Evolutionary conservation across 73 alveolate species (phyloP), one percentile per base, ranked within the genome.

Genomic region (Tetrahymena thermophila): DNA sequence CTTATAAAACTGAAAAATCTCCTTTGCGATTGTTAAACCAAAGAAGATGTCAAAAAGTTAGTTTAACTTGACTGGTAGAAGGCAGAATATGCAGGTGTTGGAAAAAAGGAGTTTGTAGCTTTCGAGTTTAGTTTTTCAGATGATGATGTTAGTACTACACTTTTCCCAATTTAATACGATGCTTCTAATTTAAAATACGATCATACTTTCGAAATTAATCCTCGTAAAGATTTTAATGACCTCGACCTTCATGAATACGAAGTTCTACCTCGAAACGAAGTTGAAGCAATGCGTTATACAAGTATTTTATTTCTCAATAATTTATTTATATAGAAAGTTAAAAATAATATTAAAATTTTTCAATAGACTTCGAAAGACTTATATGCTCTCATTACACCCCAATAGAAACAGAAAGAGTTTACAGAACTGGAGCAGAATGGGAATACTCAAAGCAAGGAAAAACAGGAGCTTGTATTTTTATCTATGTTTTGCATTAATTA

Each of bases 41-140:
- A 94, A 95, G 93, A 89, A 50, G 97, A 95, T 56, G 97, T 58
- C 6, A 44, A 37, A 89, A 40, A 95, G 84, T 56, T 95, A 17
- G 97, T 95, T 3, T 85, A 95, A 25, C 55, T 50, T 28, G 97
- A 95, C 55, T 95, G 97, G 93, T 15, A 95, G 89, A 95, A 95
- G 35, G 97, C 97, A 21, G 97, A 95, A n/a, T 43, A 89, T 89
- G 85, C 97, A n/a, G 97, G 97, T 0, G 94, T 95, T 42, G 97
- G 97, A 1, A 95, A 95, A 35, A 95, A 95, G 35, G 97, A 95
- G 71, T 95, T 95, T 85, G 94, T 95, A 85, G 89, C 89, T 71
- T 71, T 71, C 37, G 89, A 71, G 23, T 71, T 71, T 71, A 71
- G 37, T 8, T 71, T 71, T 34, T 2, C 40, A 25, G 89, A 71